Evolutionary conservation across 1,284 basidiomycete species (phyloP), one percentile per base, ranked within the genome.

Genomic region (Heterobasidion occidentale): DNA sequence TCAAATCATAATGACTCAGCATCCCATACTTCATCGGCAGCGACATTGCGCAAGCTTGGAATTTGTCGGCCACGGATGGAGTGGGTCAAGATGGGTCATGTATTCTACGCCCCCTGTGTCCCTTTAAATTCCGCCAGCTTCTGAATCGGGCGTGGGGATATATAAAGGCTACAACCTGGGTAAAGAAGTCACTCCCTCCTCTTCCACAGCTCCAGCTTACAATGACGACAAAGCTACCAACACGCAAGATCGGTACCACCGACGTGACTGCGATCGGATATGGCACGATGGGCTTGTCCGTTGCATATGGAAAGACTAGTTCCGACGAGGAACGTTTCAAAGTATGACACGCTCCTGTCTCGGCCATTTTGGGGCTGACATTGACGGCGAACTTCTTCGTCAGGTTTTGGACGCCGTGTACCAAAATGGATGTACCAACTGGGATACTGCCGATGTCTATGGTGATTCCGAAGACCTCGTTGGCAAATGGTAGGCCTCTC

Each of bases 311-410:
- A 15, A 48, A 58, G 2, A 52, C 57, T 4, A 67, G 60, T 11
- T 44, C 69, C 2, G 73, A 76, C 44, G 73, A 74, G 56, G 69
- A 72, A 54, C 67, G 72, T 11, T 65, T 75, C 51, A 71, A 72
- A 64, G 71, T 71, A n/a, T 36, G 46, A 15, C 17, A 6, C 9
- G 12, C 12, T 48, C 11, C 35, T 46, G n/a, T 8, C 19, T 27
- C 36, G 9, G 12, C 15, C 17, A n/a, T 35, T 36, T 19, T 42
- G 7, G 47, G 33, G 36, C 47, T 48, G 27, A 47, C 15, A 49
- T 12, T 42, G 14, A 49, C 44, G n/a, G 3, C 38, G 11, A 9
- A 20, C 38, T 44, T 19, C 1, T 36, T 52, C 7, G n/a, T 20
- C 33, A 55, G 54, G 19, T 55, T 27, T 49, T 56, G 11, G 46